Evolutionary conservation across 2,329 filamentous ascomycete genomes (phyloP), one percentile per base, ranked within the genome.

Genomic region (Ophiostoma angusticollis): DNA sequence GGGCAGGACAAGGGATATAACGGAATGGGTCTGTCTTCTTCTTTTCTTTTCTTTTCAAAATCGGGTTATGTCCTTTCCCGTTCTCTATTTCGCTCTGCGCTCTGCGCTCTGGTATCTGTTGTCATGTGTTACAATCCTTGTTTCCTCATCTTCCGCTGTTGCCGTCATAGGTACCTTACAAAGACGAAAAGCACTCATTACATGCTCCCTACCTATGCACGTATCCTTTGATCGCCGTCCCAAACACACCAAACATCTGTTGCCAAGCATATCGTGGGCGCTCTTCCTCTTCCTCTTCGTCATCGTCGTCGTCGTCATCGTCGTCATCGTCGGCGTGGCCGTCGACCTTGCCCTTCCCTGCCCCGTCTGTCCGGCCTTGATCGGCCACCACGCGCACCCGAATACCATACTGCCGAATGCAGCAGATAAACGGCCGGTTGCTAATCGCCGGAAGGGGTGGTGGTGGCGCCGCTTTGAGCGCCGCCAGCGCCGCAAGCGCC

Each of bases 391-490:
- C 60, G 5, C 41, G 45, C 12, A 67, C 55, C 40, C 58, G 64
- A 32, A 82, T 60, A 6, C 80, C 81, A 48, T 82, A 86, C 54
- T 86, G 78, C 45, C 67, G 67, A 44, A 87, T 67, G 49, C 80
- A 84, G 54, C 81, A 86, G 2, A 63, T 58, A 50, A 86, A 85
- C 0, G 80, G 73, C 24, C 61, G 65, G 40, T 78, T 78, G 1
- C 62, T 43, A 48, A 40, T 14, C n/a, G 33, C 19, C 41, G 37
- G 16, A 40, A 36, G n/a, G 41, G 39, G 27, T 32, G n/a, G 47
- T 30, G 41, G 21, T 11, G 24, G 33, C 18, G 18, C n/a, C 13
- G 16, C 18, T 30, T 16, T 8, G 21, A 24, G 6, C 23, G 23
- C 23, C 23, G 23, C 7, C 23, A 24, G 23, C 23, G 23, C 11